Evolutionary conservation across 2,329 filamentous ascomycete species (phyloP).

Genomic region (Hypoxylon sp.): DNA sequence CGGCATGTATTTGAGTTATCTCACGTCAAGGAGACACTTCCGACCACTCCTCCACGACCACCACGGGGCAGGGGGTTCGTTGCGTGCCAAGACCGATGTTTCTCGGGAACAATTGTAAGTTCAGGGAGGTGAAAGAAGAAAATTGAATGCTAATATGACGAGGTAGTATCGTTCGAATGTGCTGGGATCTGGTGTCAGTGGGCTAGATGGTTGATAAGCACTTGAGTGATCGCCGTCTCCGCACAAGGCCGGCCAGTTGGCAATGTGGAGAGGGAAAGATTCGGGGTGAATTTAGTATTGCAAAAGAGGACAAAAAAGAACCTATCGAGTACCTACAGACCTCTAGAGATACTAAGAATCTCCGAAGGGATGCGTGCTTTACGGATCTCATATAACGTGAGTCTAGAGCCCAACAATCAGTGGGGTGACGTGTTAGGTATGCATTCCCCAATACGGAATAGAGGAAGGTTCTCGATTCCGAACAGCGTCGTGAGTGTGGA

Average conservation of each 20-base stretch:
- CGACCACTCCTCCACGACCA: conserved; percentile 35
- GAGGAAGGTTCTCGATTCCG: conserved; percentile 26
- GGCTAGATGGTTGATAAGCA: conserved; percentile 35
- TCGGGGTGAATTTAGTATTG: conserved; percentile 17
- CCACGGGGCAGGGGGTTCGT: conserved; percentile 12
- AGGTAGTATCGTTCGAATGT: conserved; percentile 13
- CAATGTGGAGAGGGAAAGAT: conserved; percentile 43
- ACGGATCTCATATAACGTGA: conserved; percentile 47
- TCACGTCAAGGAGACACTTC: conserved; percentile 21
- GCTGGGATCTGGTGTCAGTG: conserved; percentile 12
- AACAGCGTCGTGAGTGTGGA: conserved; percentile 34
- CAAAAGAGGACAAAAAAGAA: conserved; percentile 22
- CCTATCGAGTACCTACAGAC: conserved; percentile 24
- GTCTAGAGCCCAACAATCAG: conserved; percentile 44
- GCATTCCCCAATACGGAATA: conserved; percentile 38
- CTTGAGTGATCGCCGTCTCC: conserved; percentile 38
- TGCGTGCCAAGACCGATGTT: conserved; percentile 24
- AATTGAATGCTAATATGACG: conserved; percentile 13
- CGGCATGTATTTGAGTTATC: conserved; percentile 25
- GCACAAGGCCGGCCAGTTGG: conserved; percentile 44
- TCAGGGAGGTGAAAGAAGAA: conserved; percentile 3
- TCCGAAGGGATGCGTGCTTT: conserved; percentile 24
- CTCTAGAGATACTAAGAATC: conserved; percentile 25
- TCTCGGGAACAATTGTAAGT: conserved; percentile 10
- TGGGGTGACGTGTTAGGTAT: conserved; percentile 43